Conservation (phyloP, 768 basidiomycete genomes). For the Tricholoma matsutake region DNA sequence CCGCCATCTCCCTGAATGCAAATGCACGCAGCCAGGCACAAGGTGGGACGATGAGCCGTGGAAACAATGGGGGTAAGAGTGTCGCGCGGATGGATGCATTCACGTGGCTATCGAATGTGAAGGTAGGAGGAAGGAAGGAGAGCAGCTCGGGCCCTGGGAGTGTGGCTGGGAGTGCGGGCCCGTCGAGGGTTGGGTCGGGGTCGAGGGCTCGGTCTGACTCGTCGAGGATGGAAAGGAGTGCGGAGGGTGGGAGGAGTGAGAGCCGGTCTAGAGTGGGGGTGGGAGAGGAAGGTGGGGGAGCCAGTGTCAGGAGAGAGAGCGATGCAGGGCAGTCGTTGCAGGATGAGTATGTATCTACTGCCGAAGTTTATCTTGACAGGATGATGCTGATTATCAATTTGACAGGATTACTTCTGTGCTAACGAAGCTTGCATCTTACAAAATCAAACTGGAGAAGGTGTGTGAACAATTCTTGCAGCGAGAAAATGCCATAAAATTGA, state of each 20-base stretch:
- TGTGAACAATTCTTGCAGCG: conserved; percentile 8
- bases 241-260: conserved; percentile 41
- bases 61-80: conserved; percentile 47
- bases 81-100: conserved; percentile 58
- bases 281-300: conserved; percentile 22
- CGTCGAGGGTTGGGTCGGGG: conserved; percentile 45
- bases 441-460: conserved; percentile 86
- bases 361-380: not conserved
- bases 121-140: conserved; percentile 53
- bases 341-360: conserved; percentile 58
- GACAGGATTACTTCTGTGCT: conserved; percentile 71
- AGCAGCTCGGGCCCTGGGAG: conserved; percentile 57
- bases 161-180: conserved; percentile 42
- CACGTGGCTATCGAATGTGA: conserved; percentile 72
- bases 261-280: conserved; percentile 33
- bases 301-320: conserved; percentile 21
- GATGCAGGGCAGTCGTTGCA: conserved; percentile 52
- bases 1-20: not conserved
- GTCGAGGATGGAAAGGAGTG: conserved; percentile 9
- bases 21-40: conserved; percentile 17
- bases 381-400: not conserved
- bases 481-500: not conserved
- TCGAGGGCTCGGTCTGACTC: conserved; percentile 31
- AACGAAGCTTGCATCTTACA: conserved; percentile 58
- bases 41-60: conserved; percentile 47